Evolutionary conservation across 148 eudicot genomes (phyloP).

Genomic region (Camellia sinensis): DNA sequence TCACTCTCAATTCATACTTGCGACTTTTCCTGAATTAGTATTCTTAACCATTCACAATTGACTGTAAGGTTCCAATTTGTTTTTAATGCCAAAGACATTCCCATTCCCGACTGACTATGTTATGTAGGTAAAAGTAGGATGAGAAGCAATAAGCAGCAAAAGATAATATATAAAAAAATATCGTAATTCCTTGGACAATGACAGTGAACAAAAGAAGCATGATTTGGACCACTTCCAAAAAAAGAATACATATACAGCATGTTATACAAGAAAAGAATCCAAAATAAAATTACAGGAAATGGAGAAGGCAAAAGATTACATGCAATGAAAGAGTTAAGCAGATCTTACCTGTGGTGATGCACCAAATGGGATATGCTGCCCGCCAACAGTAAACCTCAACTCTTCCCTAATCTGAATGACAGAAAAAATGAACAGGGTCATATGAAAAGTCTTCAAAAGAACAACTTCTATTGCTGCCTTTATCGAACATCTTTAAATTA

Average conservation of each 20-base stretch:
- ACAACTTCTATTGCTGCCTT: not conserved
- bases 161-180: not conserved
- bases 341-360: conserved; percentile 83
- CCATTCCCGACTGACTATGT: not conserved
- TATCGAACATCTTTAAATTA: not conserved
- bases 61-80: not conserved
- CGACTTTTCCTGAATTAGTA: not conserved
- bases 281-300: not conserved
- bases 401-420: conserved; percentile 75
- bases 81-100: not conserved
- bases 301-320: conserved; percentile 7
- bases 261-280: not conserved
- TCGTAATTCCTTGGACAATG: not conserved
- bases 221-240: not conserved
- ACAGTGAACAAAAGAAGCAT: not conserved
- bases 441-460: not conserved
- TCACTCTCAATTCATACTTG: not conserved
- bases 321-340: not conserved
- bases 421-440: conserved; percentile 5
- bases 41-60: not conserved
- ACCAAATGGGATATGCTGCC: conserved; percentile 92
- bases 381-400: conserved; percentile 76
- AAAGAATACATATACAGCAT: no score
- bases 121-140: not conserved
- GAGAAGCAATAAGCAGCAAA: not conserved